Percentiles rank a stretch among this genome's conserved stretches.
Evolutionary conservation across 169 alveolate genomes (phyloP).

Genomic region (Cryptosporidium ryanae): DNA sequence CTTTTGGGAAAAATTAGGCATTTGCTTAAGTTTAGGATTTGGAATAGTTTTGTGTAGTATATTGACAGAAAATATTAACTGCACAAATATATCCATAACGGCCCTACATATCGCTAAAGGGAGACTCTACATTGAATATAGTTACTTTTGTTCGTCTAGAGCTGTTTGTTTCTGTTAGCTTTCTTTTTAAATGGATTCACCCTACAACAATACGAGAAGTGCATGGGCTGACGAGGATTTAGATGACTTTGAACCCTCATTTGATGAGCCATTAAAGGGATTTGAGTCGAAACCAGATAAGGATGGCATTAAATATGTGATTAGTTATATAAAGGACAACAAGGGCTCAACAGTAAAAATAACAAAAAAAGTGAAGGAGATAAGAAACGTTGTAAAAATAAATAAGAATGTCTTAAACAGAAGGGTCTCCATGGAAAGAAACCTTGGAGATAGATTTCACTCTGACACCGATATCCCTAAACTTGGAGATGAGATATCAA

Average conservation of each 20-base stretch:
- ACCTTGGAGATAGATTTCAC: constrained; percentile 37
- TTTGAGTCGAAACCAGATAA: constrained; percentile 69
- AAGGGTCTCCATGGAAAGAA: constrained; percentile 44
- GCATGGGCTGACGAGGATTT: constrained; percentile 75
- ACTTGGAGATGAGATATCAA: constrained; percentile 79
- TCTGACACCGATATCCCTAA: constrained; percentile 72
- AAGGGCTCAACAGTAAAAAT: constrained; percentile 58
- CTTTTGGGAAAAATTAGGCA: too few relatives aligned
- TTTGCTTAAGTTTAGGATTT: too few relatives aligned
- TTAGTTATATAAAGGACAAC: constrained; percentile 56
- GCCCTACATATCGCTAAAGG: too few relatives aligned
- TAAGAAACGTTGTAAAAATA: constrained; percentile 44
- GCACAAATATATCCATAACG: too few relatives aligned
- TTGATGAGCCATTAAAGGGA: constrained; percentile 73
- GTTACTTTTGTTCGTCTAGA: neutral
- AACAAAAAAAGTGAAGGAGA: constrained; percentile 41
- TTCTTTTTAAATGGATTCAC: constrained; percentile 20
- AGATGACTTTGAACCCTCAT: constrained; percentile 74
- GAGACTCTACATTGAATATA: neutral
- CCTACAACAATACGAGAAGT: constrained; percentile 27
- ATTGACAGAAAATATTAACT: too few relatives aligned
- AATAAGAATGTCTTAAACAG: constrained; percentile 52
- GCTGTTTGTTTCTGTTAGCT: neutral
- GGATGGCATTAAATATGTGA: constrained; percentile 71
- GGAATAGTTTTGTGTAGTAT: too few relatives aligned